phyloP scores from a whole-genome alignment of 768 basidiomycete species.

The Atractiella rhizophila region DNA sequence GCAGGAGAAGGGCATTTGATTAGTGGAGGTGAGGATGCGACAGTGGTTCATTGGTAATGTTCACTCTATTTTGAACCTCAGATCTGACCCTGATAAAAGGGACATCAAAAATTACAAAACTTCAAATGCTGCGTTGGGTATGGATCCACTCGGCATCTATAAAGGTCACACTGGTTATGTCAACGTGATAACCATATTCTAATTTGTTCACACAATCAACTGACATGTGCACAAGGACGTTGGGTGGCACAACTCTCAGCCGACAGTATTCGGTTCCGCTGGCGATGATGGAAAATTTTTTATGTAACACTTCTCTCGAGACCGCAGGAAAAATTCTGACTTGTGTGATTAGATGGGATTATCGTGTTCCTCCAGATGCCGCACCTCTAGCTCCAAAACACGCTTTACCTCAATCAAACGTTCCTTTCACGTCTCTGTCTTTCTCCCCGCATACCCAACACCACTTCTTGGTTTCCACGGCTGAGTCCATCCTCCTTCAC shows the following conservation, averaged over 20 bases:
- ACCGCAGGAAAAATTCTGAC: neutral
- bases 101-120: slow-evolving; percentile 65
- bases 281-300: slow-evolving; percentile 86
- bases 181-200: slow-evolving; percentile 32
- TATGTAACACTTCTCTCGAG: slow-evolving; percentile 34
- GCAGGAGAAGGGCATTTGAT: slow-evolving; percentile 53
- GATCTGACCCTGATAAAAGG: slow-evolving; percentile 28
- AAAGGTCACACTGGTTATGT: slow-evolving; percentile 75
- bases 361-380: too few species aligned
- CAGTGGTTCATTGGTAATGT: slow-evolving; percentile 69
- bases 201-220: neutral
- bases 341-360: too few species aligned
- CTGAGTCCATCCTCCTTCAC: slow-evolving; percentile 92
- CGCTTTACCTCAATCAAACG: neutral
- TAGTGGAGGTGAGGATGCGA: slow-evolving; percentile 84
- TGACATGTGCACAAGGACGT: slow-evolving; percentile 42
- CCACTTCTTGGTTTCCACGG: slow-evolving; percentile 23
- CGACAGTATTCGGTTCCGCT: slow-evolving; percentile 72
- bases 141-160: slow-evolving; percentile 68
- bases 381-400: neutral
- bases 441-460: neutral
- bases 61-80: neutral
- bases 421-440: neutral
- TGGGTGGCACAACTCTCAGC: slow-evolving; percentile 68
- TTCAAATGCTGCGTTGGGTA: slow-evolving; percentile 42